phyloP scores from a whole-genome alignment of 768 basidiomycete species.

The Lactarius trivialis region DNA sequence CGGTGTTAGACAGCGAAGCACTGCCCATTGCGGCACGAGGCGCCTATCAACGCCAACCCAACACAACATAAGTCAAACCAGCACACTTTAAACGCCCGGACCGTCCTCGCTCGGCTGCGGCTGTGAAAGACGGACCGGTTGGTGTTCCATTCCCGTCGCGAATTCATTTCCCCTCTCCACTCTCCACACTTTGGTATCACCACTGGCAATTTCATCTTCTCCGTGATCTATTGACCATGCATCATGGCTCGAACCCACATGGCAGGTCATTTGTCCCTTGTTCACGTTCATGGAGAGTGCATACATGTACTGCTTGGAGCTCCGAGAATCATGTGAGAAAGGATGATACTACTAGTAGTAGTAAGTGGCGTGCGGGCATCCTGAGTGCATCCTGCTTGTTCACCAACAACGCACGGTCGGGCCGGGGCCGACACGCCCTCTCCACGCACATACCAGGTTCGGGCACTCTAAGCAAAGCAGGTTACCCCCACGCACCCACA shows the following conservation, averaged over 20 bases:
- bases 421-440: slow-evolving; percentile 3
- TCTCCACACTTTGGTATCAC: neutral
- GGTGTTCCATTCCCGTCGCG: neutral
- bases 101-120: slow-evolving; percentile 9
- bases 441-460: neutral
- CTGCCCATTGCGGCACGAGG: slow-evolving; percentile 9
- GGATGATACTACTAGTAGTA: neutral
- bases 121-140: slow-evolving; percentile 16
- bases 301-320: neutral
- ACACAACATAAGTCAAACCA: neutral
- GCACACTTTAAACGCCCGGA: neutral
- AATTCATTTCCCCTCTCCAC: neutral
- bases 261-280: neutral
- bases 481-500: neutral
- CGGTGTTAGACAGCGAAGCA: slow-evolving; percentile 3
- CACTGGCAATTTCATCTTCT: neutral
- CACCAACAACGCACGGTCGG: neutral
- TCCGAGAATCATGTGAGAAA: neutral
- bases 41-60: neutral
- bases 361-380: no score
- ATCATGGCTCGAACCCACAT: neutral
- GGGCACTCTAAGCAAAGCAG: neutral
- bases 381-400: no score
- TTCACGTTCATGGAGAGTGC: neutral
- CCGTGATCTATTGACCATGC: neutral